Percentiles rank a stretch among this genome's conserved stretches.
Conservation (phyloP, 2,329 filamentous ascomycete species). For the Exophiala sp. region DNA sequence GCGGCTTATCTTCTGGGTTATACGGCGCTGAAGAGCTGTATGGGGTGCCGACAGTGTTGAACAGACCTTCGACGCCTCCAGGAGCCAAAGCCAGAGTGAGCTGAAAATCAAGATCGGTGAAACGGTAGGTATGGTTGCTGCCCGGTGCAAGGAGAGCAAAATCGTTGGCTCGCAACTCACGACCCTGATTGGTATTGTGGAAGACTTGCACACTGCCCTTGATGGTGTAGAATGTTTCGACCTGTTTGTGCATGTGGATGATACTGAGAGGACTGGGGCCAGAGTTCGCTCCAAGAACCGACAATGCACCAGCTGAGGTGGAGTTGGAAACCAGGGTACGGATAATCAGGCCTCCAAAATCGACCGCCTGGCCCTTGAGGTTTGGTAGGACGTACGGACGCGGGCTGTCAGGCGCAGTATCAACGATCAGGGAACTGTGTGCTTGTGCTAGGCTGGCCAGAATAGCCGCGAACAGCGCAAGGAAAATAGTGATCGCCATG, state of each 20-base stretch:
- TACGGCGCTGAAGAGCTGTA: slow-evolving; percentile 19
- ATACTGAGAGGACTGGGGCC: slow-evolving; percentile 17
- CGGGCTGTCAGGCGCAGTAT: slow-evolving; percentile 14
- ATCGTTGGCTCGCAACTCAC: slow-evolving; percentile 20
- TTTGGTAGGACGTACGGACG: slow-evolving; percentile 24
- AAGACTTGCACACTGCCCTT: slow-evolving; percentile 24
- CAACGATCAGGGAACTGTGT: slow-evolving; percentile 12
- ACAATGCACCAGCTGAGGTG: slow-evolving; percentile 18
- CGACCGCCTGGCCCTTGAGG: slow-evolving; percentile 18
- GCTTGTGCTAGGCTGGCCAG: neutral
- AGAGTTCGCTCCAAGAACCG: slow-evolving; percentile 18
- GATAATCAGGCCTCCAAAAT: slow-evolving; percentile 23
- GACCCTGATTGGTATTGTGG: slow-evolving; percentile 21
- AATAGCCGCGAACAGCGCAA: neutral
- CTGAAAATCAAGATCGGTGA: slow-evolving; percentile 21
- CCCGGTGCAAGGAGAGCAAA: slow-evolving; percentile 22
- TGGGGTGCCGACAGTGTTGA: slow-evolving; percentile 11
- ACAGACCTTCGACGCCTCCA: slow-evolving; percentile 21
- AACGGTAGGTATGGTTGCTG: slow-evolving; percentile 25
- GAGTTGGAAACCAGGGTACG: slow-evolving; percentile 21
- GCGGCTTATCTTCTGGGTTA: slow-evolving; percentile 14
- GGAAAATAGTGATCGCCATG: neutral
- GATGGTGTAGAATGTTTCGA: slow-evolving; percentile 23
- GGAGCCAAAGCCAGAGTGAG: slow-evolving; percentile 18
- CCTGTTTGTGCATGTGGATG: slow-evolving; percentile 21